These are phyloP conservation scores for Ophiostoma montium DNA, from an alignment of 2,329 filamentous ascomycete genomes.

Conservation along the genomic window DNA sequence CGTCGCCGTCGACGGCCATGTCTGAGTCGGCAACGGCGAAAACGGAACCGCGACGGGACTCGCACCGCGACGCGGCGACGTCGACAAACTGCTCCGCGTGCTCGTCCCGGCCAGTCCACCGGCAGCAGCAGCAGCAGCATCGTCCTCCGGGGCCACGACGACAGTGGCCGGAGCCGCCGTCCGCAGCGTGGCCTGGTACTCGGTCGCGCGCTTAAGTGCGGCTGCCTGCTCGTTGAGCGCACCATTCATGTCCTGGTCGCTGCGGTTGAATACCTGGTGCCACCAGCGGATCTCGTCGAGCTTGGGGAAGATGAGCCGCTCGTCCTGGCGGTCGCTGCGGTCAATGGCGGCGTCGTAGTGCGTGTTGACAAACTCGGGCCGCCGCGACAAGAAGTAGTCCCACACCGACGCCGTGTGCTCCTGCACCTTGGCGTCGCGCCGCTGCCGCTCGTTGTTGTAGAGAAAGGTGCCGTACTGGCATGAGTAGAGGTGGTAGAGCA, in stretches of 20 bases:
- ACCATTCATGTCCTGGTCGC: conserved; percentile 86
- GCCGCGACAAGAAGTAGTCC: conserved; percentile 83
- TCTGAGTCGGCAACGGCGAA: conserved; percentile 19
- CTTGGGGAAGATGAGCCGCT: conserved; percentile 70
- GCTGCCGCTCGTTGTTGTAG: conserved; percentile 86
- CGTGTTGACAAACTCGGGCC: conserved; percentile 67
- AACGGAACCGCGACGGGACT: conserved; percentile 22
- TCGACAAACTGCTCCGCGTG: conserved; percentile 11
- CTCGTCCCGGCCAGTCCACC: neutral
- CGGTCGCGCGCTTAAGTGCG: conserved; percentile 27
- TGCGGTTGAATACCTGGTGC: conserved; percentile 73
- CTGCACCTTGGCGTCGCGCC: conserved; percentile 51
- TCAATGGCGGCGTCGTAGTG: conserved; percentile 63
- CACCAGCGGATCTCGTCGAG: conserved; percentile 81
- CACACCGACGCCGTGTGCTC: conserved; percentile 78
- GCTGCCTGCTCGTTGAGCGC: conserved; percentile 34
- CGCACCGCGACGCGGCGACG: conserved; percentile 17
- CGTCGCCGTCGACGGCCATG: conserved; percentile 10
- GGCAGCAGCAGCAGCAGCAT: conserved; percentile 14
- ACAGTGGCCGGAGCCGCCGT: conserved; percentile 3
- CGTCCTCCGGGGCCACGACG: conserved; percentile 28
- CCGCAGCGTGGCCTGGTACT: conserved; percentile 16
- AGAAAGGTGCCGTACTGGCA: conserved; percentile 96
- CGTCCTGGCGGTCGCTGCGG: conserved; percentile 64
- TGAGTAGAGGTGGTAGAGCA: conserved; percentile 88